A percentile compares a stretch with the other conserved stretches of the same genome.
Evolutionary conservation across 2,329 filamentous ascomycete species (phyloP).

Genomic region (Sodiomyces alkalinus): DNA sequence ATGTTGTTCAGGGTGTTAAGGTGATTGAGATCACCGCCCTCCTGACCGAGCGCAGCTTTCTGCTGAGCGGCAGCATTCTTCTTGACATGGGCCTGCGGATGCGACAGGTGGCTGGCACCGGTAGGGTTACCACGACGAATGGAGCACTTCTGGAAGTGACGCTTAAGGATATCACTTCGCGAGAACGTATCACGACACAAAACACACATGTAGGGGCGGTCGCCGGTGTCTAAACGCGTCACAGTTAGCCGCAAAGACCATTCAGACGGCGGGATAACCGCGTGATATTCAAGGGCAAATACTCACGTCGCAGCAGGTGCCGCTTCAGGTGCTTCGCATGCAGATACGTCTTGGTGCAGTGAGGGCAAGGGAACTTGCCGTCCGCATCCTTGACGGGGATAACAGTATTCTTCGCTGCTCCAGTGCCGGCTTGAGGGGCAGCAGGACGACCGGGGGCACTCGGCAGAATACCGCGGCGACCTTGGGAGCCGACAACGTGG

Average conservation of each 20-base stretch:
- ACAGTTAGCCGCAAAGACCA: constrained; percentile 2
- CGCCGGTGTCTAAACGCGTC: constrained; percentile 63
- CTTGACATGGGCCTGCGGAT: constrained; percentile 80
- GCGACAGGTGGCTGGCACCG: constrained; percentile 84
- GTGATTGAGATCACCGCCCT: constrained; percentile 39
- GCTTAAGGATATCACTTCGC: constrained; percentile 93
- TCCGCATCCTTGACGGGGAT: constrained; percentile 93
- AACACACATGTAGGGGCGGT: constrained; percentile 96
- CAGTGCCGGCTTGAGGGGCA: constrained; percentile 54
- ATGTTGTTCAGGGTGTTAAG: constrained; percentile 47
- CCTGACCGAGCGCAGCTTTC: constrained; percentile 30
- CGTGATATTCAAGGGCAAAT: constrained; percentile 7
- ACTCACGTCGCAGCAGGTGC: constrained; percentile 90
- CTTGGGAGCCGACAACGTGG: constrained; percentile 90
- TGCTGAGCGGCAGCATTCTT: constrained; percentile 52
- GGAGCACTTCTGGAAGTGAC: constrained; percentile 98
- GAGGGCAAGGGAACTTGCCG: constrained; percentile 94
- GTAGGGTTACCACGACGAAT: constrained; percentile 92
- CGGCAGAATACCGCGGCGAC: constrained; percentile 77
- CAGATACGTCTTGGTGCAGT: constrained; percentile 96
- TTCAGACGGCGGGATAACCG: not conserved
- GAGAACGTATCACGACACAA: constrained; percentile 97
- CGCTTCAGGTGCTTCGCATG: constrained; percentile 96
- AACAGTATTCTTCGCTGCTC: constrained; percentile 59
- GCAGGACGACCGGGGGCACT: constrained; percentile 77